Evolutionary conservation across 768 basidiomycete genomes (phyloP).

Genomic region (Sporobolomyces phaffii): DNA sequence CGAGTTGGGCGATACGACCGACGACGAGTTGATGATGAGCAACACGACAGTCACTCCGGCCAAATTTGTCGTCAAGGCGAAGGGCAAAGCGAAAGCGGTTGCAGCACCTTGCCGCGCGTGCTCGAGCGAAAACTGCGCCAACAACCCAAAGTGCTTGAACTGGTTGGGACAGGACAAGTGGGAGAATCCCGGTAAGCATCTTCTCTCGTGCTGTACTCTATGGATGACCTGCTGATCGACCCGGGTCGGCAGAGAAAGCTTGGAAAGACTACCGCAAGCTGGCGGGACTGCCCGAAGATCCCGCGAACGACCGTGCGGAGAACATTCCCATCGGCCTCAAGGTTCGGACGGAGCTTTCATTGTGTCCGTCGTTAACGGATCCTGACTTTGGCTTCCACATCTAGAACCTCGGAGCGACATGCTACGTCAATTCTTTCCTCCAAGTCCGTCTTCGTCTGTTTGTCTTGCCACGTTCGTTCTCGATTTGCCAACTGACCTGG

Average conservation of each 20-base stretch:
- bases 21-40: background rate
- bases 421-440: slow-evolving; percentile 90
- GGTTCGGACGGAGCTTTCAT: slow-evolving; percentile 51
- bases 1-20: background rate
- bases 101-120: slow-evolving; percentile 6
- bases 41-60: background rate
- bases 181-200: slow-evolving; percentile 51
- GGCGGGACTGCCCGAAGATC: slow-evolving; percentile 56
- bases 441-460: slow-evolving; percentile 54
- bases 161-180: slow-evolving; percentile 77
- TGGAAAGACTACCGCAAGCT: slow-evolving; percentile 55
- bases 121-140: slow-evolving; percentile 54
- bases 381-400: background rate
- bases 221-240: slow-evolving; percentile 33
- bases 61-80: background rate
- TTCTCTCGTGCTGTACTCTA: slow-evolving; percentile 45
- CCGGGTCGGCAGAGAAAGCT: slow-evolving; percentile 51
- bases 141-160: slow-evolving; percentile 79
- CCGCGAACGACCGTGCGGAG: slow-evolving; percentile 53
- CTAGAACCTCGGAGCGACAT: slow-evolving; percentile 92
- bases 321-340: slow-evolving; percentile 69
- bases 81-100: slow-evolving; percentile 20
- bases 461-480: background rate
- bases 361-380: background rate
- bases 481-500: background rate